Evolutionary conservation across 345 rosid species (phyloP).

Genomic region (Lepidium didymum): DNA sequence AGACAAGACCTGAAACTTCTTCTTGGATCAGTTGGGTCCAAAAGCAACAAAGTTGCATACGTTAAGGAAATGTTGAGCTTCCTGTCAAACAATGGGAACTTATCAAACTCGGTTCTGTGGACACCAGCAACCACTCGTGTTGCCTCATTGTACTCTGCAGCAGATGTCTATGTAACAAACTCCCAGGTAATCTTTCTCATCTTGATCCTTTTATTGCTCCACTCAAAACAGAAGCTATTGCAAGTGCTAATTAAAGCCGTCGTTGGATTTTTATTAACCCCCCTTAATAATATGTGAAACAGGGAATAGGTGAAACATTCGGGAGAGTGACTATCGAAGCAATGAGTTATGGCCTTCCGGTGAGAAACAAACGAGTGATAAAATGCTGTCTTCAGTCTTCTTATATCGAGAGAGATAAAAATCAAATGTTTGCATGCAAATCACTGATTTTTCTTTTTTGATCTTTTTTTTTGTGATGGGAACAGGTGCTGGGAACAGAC

Average conservation of each 20-base stretch:
- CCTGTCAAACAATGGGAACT: slow-evolving; percentile 53
- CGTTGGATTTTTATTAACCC: neutral
- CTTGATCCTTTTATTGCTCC: neutral
- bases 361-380: slow-evolving; percentile 26
- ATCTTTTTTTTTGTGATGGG: neutral
- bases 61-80: slow-evolving; percentile 61
- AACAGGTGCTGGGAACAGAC: slow-evolving; percentile 64
- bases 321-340: slow-evolving; percentile 99
- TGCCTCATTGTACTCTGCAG: slow-evolving; percentile 88
- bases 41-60: slow-evolving; percentile 85
- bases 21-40: slow-evolving; percentile 95
- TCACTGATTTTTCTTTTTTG: neutral
- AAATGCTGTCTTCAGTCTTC: neutral
- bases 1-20: slow-evolving; percentile 61
- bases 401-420: neutral
- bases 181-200: slow-evolving; percentile 55
- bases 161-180: slow-evolving; percentile 84
- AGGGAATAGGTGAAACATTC: slow-evolving; percentile 95
- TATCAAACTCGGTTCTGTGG: slow-evolving; percentile 70
- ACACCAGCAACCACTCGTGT: slow-evolving; percentile 81
- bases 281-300: slow-evolving; percentile 5
- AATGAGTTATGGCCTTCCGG: slow-evolving; percentile 97
- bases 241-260: slow-evolving; percentile 6
- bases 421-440: neutral
- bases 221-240: neutral